Base-by-base conservation (phyloP, 257 asterid species). In the Anisodus tanguticus region DNA sequence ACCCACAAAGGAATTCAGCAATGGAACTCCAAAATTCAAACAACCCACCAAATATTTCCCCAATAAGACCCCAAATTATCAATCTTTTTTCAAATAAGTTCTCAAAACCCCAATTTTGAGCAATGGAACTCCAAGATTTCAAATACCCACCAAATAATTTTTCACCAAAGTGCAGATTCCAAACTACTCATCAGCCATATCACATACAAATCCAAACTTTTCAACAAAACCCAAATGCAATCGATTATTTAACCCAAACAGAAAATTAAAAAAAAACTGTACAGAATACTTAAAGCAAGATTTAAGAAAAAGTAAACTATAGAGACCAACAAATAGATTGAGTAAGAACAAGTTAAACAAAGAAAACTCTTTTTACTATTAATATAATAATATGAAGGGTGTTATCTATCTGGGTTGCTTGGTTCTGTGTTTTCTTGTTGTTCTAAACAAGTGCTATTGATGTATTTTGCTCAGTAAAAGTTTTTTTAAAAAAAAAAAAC, bases 391-490 rank as follows among this genome's bases (percentile, higher is more conserved):
- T 51, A 2, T 26, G 39, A 53, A 53, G 64, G 45, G 49, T 47
- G 53, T 41, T 41, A 41, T 41, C 45, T 83, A 31, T 31, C 35
- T 31, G 35, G 35, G 79, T 83, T 83, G 83, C 31, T 58, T 66
- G 83, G 81, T 76, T 76, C 68, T 86, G 35, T 39, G 78, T 31
- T 77, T 57, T 26, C 80, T 85, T 67, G 63, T 84, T 79, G 84
- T 83, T 70, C 82, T 83, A 67, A 57, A 8, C 77, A 31, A 31
- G 35, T 31, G 35, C 35, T 31, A 31, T 31, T 31, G 35, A 31
- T 47, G 85, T 59, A 82, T 53, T 51, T 41, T 70, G 35, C 66
- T 41, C 45, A 6, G 59, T 35, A 22, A 22, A 22, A 22, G 26
- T 22, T 22, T 22, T 62, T 22, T 22, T 22, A 69, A 83, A 22